Percentiles rank a stretch among this genome's conserved stretches.
These are phyloP conservation scores for Blastomyces parvus DNA, from an alignment of 2,329 filamentous ascomycete genomes.

Conservation along the genomic window DNA sequence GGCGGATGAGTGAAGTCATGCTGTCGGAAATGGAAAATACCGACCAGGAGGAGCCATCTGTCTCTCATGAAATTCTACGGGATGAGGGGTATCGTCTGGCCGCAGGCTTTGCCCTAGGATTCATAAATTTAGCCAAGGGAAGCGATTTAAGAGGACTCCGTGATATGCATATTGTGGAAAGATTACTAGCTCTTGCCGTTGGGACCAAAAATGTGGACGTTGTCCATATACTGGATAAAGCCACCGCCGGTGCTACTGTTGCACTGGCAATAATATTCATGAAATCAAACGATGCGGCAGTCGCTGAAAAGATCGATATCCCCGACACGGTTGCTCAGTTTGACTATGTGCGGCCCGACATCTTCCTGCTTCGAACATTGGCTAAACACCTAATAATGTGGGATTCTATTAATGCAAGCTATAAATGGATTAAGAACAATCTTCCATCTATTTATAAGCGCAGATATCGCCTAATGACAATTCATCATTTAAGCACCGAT, in stretches of 20 bases:
- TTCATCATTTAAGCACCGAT: slow-evolving; percentile 59
- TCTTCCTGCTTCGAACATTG: slow-evolving; percentile 80
- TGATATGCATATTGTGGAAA: slow-evolving; percentile 87
- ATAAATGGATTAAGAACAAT: slow-evolving; percentile 65
- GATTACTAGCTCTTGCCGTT: slow-evolving; percentile 74
- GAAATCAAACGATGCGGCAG: slow-evolving; percentile 81
- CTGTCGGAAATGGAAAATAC: slow-evolving; percentile 90
- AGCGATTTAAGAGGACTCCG: slow-evolving; percentile 78
- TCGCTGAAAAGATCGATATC: slow-evolving; percentile 86
- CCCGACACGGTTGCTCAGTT: slow-evolving; percentile 86
- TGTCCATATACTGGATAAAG: slow-evolving; percentile 86
- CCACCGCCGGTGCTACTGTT: slow-evolving; percentile 84
- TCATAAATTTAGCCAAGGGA: slow-evolving; percentile 90
- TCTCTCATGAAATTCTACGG: slow-evolving; percentile 64
- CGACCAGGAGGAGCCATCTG: slow-evolving; percentile 62
- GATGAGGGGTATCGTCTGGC: slow-evolving; percentile 95
- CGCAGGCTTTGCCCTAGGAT: slow-evolving; percentile 83
- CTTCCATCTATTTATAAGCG: slow-evolving; percentile 61
- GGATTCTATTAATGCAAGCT: slow-evolving; percentile 65
- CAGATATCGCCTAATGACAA: slow-evolving; percentile 50
- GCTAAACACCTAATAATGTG: slow-evolving; percentile 89
- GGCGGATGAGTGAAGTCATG: slow-evolving; percentile 98
- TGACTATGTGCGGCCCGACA: slow-evolving; percentile 88
- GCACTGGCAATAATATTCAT: slow-evolving; percentile 89
- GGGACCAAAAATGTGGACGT: slow-evolving; percentile 83